Conservation (phyloP, 2,329 filamentous ascomycete species). For the Diaporthe longicolla region DNA sequence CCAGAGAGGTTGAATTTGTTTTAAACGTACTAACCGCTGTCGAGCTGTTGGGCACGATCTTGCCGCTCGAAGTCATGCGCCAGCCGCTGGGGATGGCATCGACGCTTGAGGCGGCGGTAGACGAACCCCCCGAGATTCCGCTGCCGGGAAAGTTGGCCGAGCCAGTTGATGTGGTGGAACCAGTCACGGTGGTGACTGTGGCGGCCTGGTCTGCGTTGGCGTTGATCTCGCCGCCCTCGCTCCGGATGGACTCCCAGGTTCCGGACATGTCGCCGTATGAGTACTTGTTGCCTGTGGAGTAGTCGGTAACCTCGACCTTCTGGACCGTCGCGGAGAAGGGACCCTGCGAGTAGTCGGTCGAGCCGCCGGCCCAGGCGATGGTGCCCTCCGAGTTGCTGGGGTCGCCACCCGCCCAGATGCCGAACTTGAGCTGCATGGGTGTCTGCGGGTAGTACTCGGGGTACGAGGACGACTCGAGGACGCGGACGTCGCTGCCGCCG, state of each 20-base stretch:
- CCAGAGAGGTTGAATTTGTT: not conserved
- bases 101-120: slow-evolving; percentile 62
- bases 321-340: slow-evolving; percentile 91
- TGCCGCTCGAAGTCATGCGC: slow-evolving; percentile 83
- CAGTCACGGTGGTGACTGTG: slow-evolving; percentile 69
- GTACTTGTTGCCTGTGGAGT: slow-evolving; percentile 92
- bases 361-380: slow-evolving; percentile 89
- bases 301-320: slow-evolving; percentile 84
- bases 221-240: slow-evolving; percentile 84
- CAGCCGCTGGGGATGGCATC: slow-evolving; percentile 80
- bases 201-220: slow-evolving; percentile 72
- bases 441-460: slow-evolving; percentile 91
- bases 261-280: slow-evolving; percentile 84
- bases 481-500: slow-evolving; percentile 82
- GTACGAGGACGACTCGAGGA: slow-evolving; percentile 78
- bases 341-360: slow-evolving; percentile 85
- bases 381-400: slow-evolving; percentile 83
- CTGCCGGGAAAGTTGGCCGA: slow-evolving; percentile 79
- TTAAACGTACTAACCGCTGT: slow-evolving; percentile 65
- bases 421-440: slow-evolving; percentile 94
- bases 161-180: slow-evolving; percentile 74
- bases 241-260: slow-evolving; percentile 84
- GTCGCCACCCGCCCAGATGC: slow-evolving; percentile 93
- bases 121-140: slow-evolving; percentile 72
- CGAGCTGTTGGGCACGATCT: slow-evolving; percentile 81